Evolutionary conservation across 2,329 filamentous ascomycete genomes (phyloP).

Genomic region (Cladophialophora immunda): DNA sequence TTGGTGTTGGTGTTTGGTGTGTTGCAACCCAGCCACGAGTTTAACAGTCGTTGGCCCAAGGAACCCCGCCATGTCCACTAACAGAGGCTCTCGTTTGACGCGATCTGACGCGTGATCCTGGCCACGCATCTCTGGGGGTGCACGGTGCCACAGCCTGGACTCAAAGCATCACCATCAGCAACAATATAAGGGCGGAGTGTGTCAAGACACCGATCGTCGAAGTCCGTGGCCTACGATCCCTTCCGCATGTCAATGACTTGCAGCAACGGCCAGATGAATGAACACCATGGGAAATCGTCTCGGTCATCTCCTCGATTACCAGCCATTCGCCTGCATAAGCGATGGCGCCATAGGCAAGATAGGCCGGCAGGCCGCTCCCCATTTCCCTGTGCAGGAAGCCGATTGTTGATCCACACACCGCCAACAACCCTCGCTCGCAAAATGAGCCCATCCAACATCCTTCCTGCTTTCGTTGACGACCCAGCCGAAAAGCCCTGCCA

Average conservation of each 20-base stretch:
- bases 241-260: not conserved
- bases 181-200: not conserved
- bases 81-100: constrained; percentile 10
- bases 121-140: not conserved
- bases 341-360: constrained; percentile 19
- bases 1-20: constrained; percentile 17
- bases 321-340: constrained; percentile 22
- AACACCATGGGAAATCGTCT: not conserved
- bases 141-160: not conserved
- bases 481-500: not conserved
- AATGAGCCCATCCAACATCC: constrained; percentile 10
- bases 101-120: constrained; percentile 17
- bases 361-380: not conserved
- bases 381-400: not conserved
- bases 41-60: constrained; percentile 19
- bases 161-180: not conserved
- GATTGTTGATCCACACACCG: constrained; percentile 13
- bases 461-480: not conserved
- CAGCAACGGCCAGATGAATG: not conserved
- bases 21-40: constrained; percentile 23
- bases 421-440: constrained; percentile 3
- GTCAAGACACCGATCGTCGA: not conserved
- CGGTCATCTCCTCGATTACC: constrained; percentile 12
- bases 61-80: constrained; percentile 14
- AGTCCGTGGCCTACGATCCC: not conserved